Percentiles rank a stretch among this genome's conserved stretches.
Evolutionary conservation across 108 stramenopile species (phyloP).

Genomic region (Poteriospumella lacustris): DNA sequence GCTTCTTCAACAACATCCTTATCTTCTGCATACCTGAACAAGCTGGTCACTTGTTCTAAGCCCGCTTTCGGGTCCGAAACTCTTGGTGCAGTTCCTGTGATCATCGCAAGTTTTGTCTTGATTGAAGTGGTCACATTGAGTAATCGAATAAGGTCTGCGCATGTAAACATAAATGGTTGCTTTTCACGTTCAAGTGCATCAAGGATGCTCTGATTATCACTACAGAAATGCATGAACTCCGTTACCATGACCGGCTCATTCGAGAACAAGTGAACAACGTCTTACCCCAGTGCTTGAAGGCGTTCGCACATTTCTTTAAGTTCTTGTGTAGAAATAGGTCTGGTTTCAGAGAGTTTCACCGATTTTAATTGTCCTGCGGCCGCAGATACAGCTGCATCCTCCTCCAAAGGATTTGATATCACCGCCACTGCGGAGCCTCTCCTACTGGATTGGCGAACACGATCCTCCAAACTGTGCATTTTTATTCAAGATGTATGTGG

Average conservation of each 20-base stretch:
- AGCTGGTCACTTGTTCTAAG: not conserved
- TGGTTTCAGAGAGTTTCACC: too few relatives aligned
- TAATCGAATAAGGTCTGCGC: not conserved
- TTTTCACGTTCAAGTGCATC: not conserved
- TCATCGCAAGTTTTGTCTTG: not conserved
- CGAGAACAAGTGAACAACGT: too few relatives aligned
- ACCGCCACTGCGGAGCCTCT: not conserved
- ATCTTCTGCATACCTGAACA: constrained; percentile 13
- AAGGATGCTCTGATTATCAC: not conserved
- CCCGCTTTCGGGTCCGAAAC: not conserved
- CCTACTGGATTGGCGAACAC: not conserved
- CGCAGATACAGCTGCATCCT: not conserved
- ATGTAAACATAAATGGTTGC: not conserved
- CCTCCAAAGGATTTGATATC: not conserved
- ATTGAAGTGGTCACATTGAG: not conserved
- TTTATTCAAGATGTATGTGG: too few relatives aligned
- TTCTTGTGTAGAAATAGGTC: too few relatives aligned
- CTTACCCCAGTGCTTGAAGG: too few relatives aligned
- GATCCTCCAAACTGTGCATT: constrained; percentile 13
- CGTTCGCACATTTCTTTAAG: too few relatives aligned
- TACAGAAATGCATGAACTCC: too few relatives aligned
- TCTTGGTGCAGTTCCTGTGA: not conserved
- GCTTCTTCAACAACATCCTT: constrained; percentile 1
- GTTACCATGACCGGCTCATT: too few relatives aligned
- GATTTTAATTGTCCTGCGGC: too few relatives aligned